Percentiles rank a stretch among this genome's conserved stretches.
Conservation (phyloP, 805 yeast species). For the Torulaspora maleeae region DNA sequence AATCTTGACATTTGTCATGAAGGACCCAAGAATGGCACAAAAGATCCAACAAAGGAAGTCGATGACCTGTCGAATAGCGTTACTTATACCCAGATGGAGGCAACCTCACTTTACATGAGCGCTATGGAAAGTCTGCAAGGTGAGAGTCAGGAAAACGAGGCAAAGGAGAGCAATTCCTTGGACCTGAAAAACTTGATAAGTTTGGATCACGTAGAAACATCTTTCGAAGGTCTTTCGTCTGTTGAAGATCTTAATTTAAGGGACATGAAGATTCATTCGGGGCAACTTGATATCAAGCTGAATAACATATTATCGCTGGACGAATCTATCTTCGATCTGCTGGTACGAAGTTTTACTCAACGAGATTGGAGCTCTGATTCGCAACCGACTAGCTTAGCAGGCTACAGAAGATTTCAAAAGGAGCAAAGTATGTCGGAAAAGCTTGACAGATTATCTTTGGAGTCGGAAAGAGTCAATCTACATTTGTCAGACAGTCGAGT, state of each 20-base stretch:
- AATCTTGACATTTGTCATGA: slow-evolving; percentile 53
- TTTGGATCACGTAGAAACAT: slow-evolving; percentile 37
- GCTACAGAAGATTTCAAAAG: slow-evolving; percentile 25
- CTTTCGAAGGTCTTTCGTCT: slow-evolving; percentile 46
- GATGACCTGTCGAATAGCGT: slow-evolving; percentile 46
- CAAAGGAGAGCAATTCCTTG: background rate
- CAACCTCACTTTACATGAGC: slow-evolving; percentile 74
- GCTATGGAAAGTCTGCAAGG: slow-evolving; percentile 46
- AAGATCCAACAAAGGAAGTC: background rate
- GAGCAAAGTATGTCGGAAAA: slow-evolving; percentile 20
- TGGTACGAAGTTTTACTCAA: slow-evolving; percentile 1
- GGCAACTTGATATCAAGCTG: slow-evolving; percentile 34
- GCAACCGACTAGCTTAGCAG: slow-evolving; percentile 8
- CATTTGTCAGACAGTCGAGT: background rate
- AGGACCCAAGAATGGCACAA: background rate
- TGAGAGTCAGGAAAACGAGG: slow-evolving; percentile 6
- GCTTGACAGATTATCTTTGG: slow-evolving; percentile 13
- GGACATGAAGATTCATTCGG: slow-evolving; percentile 39
- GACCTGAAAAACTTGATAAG: slow-evolving; percentile 21
- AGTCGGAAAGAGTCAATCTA: background rate
- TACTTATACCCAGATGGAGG: slow-evolving; percentile 63
- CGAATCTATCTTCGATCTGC: slow-evolving; percentile 11
- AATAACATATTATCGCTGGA: slow-evolving; percentile 11
- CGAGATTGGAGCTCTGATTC: background rate
- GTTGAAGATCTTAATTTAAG: slow-evolving; percentile 31